Percentiles rank a stretch among this genome's conserved stretches.
Evolutionary conservation across 139 green algal species (phyloP).

Genomic region (Asterochloris sp.): DNA sequence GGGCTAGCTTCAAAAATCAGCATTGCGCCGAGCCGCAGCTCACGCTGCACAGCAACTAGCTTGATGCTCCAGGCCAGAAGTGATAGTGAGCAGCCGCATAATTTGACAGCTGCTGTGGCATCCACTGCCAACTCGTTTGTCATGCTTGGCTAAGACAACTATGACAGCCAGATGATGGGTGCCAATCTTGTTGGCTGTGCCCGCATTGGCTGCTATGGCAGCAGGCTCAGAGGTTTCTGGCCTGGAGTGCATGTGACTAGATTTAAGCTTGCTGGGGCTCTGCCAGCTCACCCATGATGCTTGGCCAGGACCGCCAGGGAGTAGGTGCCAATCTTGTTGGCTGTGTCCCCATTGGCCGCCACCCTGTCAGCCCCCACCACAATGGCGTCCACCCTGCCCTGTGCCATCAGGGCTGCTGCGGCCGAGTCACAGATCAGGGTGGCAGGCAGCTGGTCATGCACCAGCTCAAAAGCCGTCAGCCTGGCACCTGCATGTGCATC

Average conservation of each 20-base stretch:
- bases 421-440: constrained; percentile 92
- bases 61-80: no score
- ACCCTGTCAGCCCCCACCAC: constrained; percentile 93
- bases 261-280: no score
- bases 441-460: constrained; percentile 82
- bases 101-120: no score
- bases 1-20: no score
- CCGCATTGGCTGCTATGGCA: constrained; percentile 75
- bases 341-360: constrained; percentile 87
- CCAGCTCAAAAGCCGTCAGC: constrained; percentile 94
- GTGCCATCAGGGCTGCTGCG: constrained; percentile 76
- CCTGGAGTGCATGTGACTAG: no score
- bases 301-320: constrained; percentile 62
- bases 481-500: constrained; percentile 55
- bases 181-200: constrained; percentile 95
- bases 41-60: no score
- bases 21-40: no score
- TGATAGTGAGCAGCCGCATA: no score
- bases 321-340: constrained; percentile 94
- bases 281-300: constrained; percentile 40
- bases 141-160: constrained; percentile 34
- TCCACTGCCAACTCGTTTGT: constrained; percentile 24
- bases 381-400: constrained; percentile 76
- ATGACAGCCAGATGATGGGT: constrained; percentile 69
- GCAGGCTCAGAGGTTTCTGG: no score